Conservation (phyloP, 208 protist genomes). For the Acanthamoeba healyi region DNA sequence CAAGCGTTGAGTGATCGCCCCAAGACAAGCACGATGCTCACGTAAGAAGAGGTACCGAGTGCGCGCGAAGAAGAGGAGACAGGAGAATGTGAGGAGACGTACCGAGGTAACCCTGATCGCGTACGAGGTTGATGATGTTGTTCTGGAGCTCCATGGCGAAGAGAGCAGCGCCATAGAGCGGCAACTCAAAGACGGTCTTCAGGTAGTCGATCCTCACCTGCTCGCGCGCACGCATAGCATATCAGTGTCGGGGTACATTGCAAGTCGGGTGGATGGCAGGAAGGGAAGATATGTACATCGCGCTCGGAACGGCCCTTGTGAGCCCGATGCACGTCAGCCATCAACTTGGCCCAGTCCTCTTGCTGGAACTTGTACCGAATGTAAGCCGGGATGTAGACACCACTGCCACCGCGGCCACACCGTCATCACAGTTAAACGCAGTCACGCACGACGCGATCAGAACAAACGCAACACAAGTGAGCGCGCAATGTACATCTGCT, state of each 20-base stretch:
- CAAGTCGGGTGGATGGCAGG: not conserved
- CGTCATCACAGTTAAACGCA: not conserved
- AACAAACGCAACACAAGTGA: not conserved
- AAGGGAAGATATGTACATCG: not conserved
- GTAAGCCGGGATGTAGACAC: slow-evolving; percentile 58
- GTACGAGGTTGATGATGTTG: slow-evolving; percentile 53
- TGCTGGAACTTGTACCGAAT: slow-evolving; percentile 66
- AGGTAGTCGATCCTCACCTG: slow-evolving; percentile 64
- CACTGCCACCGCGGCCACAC: not conserved
- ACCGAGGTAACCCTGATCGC: slow-evolving; percentile 70
- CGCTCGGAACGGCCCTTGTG: not conserved
- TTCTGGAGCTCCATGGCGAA: slow-evolving; percentile 72
- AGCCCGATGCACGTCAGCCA: not conserved
- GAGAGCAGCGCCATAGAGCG: slow-evolving; percentile 63
- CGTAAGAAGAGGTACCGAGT: not conserved
- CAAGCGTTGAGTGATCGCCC: too few species aligned
- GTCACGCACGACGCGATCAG: not conserved
- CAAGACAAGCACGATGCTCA: not conserved
- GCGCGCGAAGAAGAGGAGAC: not conserved
- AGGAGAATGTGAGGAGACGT: not conserved
- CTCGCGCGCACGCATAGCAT: not conserved
- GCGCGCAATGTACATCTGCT: not conserved
- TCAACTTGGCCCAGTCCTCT: slow-evolving; percentile 1
- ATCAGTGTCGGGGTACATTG: not conserved
- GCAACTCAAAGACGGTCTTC: slow-evolving; percentile 29